These are phyloP conservation scores for Tetramitus jugosus DNA, from an alignment of 208 protist genomes.

Conservation along the genomic window DNA sequence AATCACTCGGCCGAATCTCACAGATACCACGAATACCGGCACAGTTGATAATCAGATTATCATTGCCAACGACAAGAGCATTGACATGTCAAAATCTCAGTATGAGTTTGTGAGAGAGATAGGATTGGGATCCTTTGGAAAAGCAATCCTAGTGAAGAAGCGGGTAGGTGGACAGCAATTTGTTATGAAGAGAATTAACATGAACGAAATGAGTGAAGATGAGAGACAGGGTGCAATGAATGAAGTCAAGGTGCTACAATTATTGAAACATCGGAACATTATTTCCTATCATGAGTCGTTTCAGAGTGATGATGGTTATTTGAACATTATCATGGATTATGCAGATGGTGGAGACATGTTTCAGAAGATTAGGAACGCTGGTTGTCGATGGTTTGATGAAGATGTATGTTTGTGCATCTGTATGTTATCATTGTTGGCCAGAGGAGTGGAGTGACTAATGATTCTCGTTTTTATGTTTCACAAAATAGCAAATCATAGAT, in stretches of 20 bases:
- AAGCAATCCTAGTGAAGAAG: not conserved
- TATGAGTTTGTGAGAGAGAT: not conserved
- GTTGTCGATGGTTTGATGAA: not conserved
- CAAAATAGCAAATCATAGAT: constrained; percentile 47
- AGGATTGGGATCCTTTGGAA: not conserved
- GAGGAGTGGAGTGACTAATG: not conserved
- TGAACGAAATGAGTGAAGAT: constrained; percentile 23
- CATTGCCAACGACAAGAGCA: too few species aligned
- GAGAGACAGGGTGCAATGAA: constrained; percentile 27
- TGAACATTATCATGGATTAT: constrained; percentile 35
- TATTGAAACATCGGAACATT: constrained; percentile 35
- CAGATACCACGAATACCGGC: too few species aligned
- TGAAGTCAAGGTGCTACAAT: constrained; percentile 33
- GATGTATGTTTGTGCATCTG: too few species aligned
- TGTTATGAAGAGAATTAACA: constrained; percentile 38
- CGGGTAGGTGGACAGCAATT: not conserved
- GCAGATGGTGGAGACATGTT: constrained; percentile 32
- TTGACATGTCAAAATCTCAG: not conserved
- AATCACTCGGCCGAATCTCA: too few species aligned
- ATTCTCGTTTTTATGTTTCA: not conserved
- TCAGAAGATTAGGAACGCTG: not conserved
- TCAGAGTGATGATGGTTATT: not conserved
- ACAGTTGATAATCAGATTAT: too few species aligned
- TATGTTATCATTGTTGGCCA: too few species aligned
- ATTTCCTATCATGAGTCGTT: constrained; percentile 37